phyloP scores from a whole-genome alignment of 2,329 filamentous ascomycete species.

The Colletotrichum cereale region DNA sequence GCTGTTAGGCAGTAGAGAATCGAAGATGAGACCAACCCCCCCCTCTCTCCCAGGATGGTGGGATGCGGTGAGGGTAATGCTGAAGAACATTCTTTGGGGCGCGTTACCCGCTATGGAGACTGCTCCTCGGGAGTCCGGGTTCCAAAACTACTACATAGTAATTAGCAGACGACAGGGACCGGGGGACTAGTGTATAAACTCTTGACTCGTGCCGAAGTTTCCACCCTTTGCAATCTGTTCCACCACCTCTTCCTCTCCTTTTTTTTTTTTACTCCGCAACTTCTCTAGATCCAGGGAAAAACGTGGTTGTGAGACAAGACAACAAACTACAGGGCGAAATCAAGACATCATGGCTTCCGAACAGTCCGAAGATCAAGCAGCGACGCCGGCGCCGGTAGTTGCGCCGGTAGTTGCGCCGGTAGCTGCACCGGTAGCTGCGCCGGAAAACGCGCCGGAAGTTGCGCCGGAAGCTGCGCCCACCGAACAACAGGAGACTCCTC shows the following conservation, averaged over 20 bases:
- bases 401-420: background rate
- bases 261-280: background rate
- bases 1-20: background rate
- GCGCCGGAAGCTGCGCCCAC: background rate
- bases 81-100: background rate
- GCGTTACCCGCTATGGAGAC: conserved; percentile 32
- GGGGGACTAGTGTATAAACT: conserved; percentile 9
- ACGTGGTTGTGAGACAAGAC: background rate
- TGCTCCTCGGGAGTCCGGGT: background rate
- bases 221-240: conserved; percentile 1
- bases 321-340: background rate
- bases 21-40: background rate
- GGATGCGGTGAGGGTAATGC: conserved; percentile 27
- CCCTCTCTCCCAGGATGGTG: conserved; percentile 11
- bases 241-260: background rate
- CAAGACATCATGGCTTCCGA: conserved; percentile 22
- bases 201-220: conserved; percentile 24
- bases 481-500: background rate
- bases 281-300: background rate
- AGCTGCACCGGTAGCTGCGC: background rate
- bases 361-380: conserved; percentile 9
- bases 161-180: conserved; percentile 26
- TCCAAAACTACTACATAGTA: conserved; percentile 4
- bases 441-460: background rate
- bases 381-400: background rate